Percentiles rank a stretch among this genome's conserved stretches.
Conservation (phyloP, 78 protist genomes). For the Dictyostelium capitatum region DNA sequence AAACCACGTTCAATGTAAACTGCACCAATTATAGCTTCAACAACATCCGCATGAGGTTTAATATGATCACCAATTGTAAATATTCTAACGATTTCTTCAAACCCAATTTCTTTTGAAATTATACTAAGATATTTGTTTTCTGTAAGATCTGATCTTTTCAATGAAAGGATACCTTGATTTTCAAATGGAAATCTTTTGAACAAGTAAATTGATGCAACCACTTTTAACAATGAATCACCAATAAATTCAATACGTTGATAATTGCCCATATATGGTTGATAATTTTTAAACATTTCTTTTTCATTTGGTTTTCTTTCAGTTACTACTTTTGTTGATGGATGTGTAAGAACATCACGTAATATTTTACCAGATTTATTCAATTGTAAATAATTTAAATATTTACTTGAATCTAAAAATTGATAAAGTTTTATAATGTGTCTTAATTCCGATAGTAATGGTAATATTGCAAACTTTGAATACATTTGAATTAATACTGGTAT, state of each 20-base stretch:
- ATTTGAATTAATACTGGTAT: slow-evolving; percentile 4
- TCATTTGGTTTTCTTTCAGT: background rate
- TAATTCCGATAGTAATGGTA: slow-evolving; percentile 15
- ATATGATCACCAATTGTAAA: background rate
- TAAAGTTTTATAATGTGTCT: background rate
- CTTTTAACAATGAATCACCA: slow-evolving; percentile 51
- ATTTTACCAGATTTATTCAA: background rate
- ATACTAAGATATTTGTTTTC: background rate
- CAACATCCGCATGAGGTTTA: slow-evolving; percentile 67
- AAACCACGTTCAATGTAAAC: slow-evolving; percentile 30
- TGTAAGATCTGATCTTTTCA: background rate
- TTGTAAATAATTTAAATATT: background rate
- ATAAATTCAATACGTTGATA: slow-evolving; percentile 65
- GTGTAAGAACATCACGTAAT: background rate
- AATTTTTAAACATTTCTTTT: background rate
- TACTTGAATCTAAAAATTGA: background rate
- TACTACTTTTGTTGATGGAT: slow-evolving; percentile 7
- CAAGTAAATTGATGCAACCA: background rate
- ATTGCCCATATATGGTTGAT: background rate
- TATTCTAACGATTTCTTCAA: slow-evolving; percentile 44
- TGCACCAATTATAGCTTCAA: slow-evolving; percentile 72
- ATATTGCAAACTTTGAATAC: slow-evolving; percentile 3
- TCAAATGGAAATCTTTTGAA: background rate
- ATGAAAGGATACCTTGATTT: slow-evolving; percentile 24
- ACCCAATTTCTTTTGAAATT: background rate